Evolutionary conservation across 2,329 filamentous ascomycete genomes (phyloP), one percentile per base, ranked within the genome.

Genomic region (Rhytidhysteron rufulum): DNA sequence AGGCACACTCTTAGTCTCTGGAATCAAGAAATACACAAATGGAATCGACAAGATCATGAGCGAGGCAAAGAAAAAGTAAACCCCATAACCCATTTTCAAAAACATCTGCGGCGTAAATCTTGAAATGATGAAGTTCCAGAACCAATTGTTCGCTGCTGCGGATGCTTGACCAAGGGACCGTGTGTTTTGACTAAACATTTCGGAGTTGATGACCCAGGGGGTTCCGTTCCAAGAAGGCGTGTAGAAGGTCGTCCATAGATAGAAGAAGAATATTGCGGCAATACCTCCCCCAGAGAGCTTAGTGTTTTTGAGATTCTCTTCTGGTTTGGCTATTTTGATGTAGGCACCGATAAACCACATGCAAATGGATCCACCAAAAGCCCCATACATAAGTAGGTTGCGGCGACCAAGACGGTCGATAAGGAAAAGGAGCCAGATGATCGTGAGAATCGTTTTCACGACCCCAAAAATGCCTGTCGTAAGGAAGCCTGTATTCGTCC

Each of bases 381-480:
- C 82, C 40, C 85, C 85, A 45, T 76, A 69, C 61, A 88, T 74
- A 37, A 88, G 74, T 15, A 88, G 73, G 17, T 75, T 78, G 40
- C 80, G 72, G 20, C 80, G 74, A 18, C 80, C 80, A 5, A 82
- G 65, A 45, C 73, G 75, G 57, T 88, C 84, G 45, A 87, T 81
- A 33, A 87, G 72, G 58, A 77, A 79, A 43, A 87, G 68, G 11
- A 87, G 71, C 80, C 83, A 88, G 45, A 88, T 44, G 21, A 88
- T 61, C 0, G 85, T 87, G 30, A 84, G 64, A 0, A 74, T 64
- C 0, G 83, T 87, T 71, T 88, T 88, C 56, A 89, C 82, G 1
- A 88, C 80, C 35, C 85, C 86, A 51, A 86, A 89, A 47, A 89
- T 79, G 18, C 86, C 86, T 0, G 85, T 89, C 0, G 84, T 86